Percentiles rank a stretch among this genome's conserved stretches.
Conservation (phyloP, 331 rosid species). For the Malus hybrid region DNA sequence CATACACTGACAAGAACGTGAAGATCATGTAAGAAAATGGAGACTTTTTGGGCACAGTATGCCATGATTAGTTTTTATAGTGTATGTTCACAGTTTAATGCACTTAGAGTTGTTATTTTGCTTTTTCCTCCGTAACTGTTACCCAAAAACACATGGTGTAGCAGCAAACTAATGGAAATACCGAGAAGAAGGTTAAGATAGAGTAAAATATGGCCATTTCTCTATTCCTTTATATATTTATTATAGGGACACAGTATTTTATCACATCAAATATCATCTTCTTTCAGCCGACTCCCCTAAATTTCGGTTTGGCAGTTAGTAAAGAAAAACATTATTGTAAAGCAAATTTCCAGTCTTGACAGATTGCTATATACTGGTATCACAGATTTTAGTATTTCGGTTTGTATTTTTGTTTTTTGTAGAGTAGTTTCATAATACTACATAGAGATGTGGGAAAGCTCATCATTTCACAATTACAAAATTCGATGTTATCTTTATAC, state of each 20-base stretch:
- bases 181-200: not conserved
- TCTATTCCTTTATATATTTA: slow-evolving; percentile 3
- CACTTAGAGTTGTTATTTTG: not conserved
- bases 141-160: slow-evolving; percentile 19
- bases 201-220: slow-evolving; percentile 15
- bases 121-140: not conserved
- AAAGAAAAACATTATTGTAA: not conserved
- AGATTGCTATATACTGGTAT: not conserved
- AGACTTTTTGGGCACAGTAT: slow-evolving; percentile 1
- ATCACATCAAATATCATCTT: slow-evolving; percentile 4
- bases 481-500: not conserved
- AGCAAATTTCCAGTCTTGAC: not conserved
- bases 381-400: not conserved
- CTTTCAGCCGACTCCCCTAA: slow-evolving; percentile 7
- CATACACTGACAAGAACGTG: not conserved
- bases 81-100: not conserved
- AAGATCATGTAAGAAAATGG: not conserved
- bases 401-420: not conserved
- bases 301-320: not conserved
- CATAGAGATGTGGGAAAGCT: not conserved
- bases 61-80: not conserved
- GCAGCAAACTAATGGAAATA: slow-evolving; percentile 9
- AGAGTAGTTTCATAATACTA: not conserved
- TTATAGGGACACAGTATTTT: not conserved
- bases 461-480: not conserved